Base-by-base conservation (phyloP, 139 green algal genomes). In the Diplosphaera chodatii region DNA sequence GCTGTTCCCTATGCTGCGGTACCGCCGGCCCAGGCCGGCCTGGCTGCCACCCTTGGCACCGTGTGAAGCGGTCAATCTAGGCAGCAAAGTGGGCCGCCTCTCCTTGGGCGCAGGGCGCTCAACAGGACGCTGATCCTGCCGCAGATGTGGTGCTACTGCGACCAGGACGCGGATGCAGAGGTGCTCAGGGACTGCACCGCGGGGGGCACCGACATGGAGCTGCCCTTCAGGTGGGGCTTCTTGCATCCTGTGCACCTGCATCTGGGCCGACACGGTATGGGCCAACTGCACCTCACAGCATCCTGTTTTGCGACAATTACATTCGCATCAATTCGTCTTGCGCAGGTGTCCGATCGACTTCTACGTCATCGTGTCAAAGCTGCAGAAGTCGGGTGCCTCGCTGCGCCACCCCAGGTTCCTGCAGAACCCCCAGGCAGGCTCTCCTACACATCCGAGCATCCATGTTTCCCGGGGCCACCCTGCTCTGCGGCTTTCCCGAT, bases 41-140 rank as follows among this genome's bases (percentile, higher is more conserved):
- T 13, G 8, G 37, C 37, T 48, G 10, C 37, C 37, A 48, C 10
- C 37, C 48, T 18, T 59, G 48, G 8, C 25, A 18, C 25, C 37
- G 37, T 13, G 37, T 8, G 10, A 48, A 13, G 37, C 37, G 13
- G 37, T 21, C 48, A 59, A 4, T 59, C 48, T 48, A 8, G 37
- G 37, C 37, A 48, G 10, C n/a, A 4, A 30, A 4, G n/a, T n/a
- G n/a, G n/a, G n/a, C n/a, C n/a, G n/a, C n/a, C n/a, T n/a, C n/a
- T n/a, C n/a, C n/a, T n/a, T n/a, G n/a, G 25, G 25, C 32, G 59
- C 59, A 65, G 59, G 59, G 59, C 59, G 59, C 59, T 65, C 25
- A 65, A 65, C 59, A 31, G 59, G 27, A 65, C 59, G 25, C 59
- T 65, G 59, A 22, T 65, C 10, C 25, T 65, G 59, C 59, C 59